These are phyloP conservation scores for Tulasnella calospora DNA, from an alignment of 768 basidiomycete genomes.

Conservation along the genomic window DNA sequence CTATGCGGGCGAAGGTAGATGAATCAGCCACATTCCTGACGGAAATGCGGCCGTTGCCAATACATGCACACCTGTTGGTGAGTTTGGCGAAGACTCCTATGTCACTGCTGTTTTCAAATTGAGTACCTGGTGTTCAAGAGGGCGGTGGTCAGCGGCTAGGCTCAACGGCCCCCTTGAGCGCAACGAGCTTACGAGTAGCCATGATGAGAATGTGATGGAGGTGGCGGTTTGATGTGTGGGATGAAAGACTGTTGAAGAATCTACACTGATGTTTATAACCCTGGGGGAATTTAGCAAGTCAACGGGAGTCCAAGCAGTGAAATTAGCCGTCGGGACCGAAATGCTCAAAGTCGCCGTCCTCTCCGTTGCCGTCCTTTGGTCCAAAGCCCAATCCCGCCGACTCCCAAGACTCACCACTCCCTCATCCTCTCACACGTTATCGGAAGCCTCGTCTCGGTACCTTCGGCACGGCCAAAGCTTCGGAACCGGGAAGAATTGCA, in stretches of 20 bases:
- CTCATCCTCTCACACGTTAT: neutral
- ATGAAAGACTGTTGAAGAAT: neutral
- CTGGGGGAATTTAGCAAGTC: neutral
- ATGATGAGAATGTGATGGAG: slow-evolving; percentile 36
- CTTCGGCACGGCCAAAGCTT: neutral
- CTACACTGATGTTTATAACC: neutral
- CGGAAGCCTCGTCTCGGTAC: neutral
- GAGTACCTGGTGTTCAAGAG: slow-evolving; percentile 52
- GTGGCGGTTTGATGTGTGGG: too few relatives aligned
- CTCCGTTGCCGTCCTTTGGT: neutral
- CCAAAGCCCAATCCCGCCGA: neutral
- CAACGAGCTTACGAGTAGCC: slow-evolving; percentile 55
- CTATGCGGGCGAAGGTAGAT: slow-evolving; percentile 37
- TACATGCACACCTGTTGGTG: slow-evolving; percentile 60
- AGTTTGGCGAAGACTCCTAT: slow-evolving; percentile 96
- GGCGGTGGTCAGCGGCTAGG: slow-evolving; percentile 26
- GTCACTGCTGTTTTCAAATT: slow-evolving; percentile 92
- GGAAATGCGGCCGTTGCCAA: neutral
- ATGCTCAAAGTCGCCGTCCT: neutral
- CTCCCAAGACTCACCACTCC: neutral
- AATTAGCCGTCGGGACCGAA: neutral
- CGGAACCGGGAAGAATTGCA: neutral
- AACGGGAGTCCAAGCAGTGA: neutral
- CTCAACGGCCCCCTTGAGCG: neutral
- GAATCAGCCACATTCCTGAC: slow-evolving; percentile 11